phyloP scores from a whole-genome alignment of 257 asterid genomes.

The Thymus quinquecostatus region DNA sequence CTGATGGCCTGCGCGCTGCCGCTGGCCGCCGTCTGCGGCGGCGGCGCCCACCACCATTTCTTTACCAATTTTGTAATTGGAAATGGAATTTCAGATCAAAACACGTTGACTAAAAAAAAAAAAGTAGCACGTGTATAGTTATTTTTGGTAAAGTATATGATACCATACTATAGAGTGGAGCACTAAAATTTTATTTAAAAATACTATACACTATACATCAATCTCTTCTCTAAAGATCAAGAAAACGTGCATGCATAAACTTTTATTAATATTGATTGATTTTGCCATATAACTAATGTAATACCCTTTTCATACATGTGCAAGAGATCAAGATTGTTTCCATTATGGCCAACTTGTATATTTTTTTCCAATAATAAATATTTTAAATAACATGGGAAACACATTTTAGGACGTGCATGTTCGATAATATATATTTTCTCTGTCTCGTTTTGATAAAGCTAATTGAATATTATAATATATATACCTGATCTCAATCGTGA shows the following conservation, averaged over 20 bases:
- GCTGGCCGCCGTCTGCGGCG: not conserved
- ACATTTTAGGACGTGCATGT: constrained; percentile 16
- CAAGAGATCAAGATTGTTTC: not conserved
- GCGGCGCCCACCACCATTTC: not conserved
- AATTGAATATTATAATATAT: not conserved
- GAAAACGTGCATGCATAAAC: constrained; percentile 1
- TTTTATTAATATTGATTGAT: not conserved
- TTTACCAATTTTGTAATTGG: not conserved
- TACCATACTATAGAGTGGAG: constrained; percentile 7
- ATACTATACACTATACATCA: not conserved
- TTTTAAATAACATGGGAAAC: constrained; percentile 9
- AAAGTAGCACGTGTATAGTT: not conserved
- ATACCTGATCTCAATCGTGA: no score
- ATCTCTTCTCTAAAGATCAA: not conserved
- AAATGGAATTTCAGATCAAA: not conserved
- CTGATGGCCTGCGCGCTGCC: not conserved
- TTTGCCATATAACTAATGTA: not conserved
- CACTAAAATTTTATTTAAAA: not conserved
- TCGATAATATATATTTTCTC: no score
- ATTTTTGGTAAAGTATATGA: not conserved
- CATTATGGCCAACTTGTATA: constrained; percentile 20
- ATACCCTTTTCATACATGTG: not conserved
- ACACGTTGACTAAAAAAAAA: not conserved
- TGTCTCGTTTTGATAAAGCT: no score
- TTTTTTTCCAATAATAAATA: not conserved